These are phyloP conservation scores for Pseudovirgaria hyperparasitica DNA, from an alignment of 2,329 filamentous ascomycete genomes.

Conservation along the genomic window DNA sequence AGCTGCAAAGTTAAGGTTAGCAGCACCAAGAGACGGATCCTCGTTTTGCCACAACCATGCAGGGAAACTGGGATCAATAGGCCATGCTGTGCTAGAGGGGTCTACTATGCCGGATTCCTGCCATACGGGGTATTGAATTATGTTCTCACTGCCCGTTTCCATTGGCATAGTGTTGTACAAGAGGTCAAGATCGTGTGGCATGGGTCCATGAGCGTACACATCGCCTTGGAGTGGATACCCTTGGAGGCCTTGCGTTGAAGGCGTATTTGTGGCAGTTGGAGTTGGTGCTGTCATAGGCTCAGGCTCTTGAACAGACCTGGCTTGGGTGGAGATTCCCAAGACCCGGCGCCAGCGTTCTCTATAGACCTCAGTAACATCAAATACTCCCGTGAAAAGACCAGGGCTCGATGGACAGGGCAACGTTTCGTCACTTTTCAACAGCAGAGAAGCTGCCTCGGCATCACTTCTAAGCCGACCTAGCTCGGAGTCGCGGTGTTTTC, in stretches of 20 bases:
- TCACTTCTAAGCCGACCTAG: slow-evolving; percentile 16
- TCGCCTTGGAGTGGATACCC: not conserved
- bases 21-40: slow-evolving; percentile 8
- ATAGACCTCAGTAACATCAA: slow-evolving; percentile 10
- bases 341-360: slow-evolving; percentile 19
- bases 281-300: not conserved
- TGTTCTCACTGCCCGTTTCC: not conserved
- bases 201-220: too few relatives aligned
- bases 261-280: not conserved
- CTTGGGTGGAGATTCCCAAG: slow-evolving; percentile 6
- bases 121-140: not conserved
- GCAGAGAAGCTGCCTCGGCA: slow-evolving; percentile 9
- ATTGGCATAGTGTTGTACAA: not conserved
- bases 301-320: not conserved
- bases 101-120: slow-evolving; percentile 5
- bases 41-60: slow-evolving; percentile 15
- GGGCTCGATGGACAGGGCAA: slow-evolving; percentile 16
- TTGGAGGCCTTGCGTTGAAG: not conserved
- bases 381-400: slow-evolving; percentile 11
- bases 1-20: slow-evolving; percentile 9
- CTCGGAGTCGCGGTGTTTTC: slow-evolving; percentile 20
- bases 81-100: slow-evolving; percentile 3
- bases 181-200: too few relatives aligned
- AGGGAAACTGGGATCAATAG: slow-evolving; percentile 7
- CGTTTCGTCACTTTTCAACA: slow-evolving; percentile 11